Percentiles rank a stretch among this genome's conserved stretches.
These are phyloP conservation scores for Penicillium italicum DNA, from an alignment of 2,329 filamentous ascomycete species.

Conservation along the genomic window DNA sequence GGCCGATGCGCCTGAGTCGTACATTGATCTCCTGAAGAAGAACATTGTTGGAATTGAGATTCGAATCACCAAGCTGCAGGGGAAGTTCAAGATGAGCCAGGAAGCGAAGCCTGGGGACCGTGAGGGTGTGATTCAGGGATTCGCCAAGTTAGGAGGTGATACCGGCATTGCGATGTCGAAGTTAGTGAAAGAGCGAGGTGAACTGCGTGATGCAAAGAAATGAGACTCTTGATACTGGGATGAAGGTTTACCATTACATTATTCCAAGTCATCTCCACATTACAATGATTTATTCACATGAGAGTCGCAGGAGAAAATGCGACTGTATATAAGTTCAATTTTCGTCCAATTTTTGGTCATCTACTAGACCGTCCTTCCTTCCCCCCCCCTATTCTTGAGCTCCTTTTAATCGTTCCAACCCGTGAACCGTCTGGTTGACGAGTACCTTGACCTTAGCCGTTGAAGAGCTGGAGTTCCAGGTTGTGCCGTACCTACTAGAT, in stretches of 20 bases:
- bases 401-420: no score
- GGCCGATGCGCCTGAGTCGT: slow-evolving; percentile 55
- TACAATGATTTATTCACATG: no score
- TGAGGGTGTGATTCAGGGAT: slow-evolving; percentile 57
- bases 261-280: not conserved
- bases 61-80: slow-evolving; percentile 51
- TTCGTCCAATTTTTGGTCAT: no score
- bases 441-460: not conserved
- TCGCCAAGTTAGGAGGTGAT: slow-evolving; percentile 45
- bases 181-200: slow-evolving; percentile 18
- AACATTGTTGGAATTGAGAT: slow-evolving; percentile 61
- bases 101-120: slow-evolving; percentile 53
- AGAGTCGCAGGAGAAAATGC: no score
- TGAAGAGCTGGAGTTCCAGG: not conserved
- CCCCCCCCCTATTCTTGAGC: no score
- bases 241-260: no score
- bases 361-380: no score
- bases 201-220: slow-evolving; percentile 12
- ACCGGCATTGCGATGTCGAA: slow-evolving; percentile 31
- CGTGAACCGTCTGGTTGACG: no score
- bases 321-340: no score
- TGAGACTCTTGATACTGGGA: not conserved
- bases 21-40: slow-evolving; percentile 56
- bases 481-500: not conserved
- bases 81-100: slow-evolving; percentile 67